These are phyloP conservation scores for Aureobasidium sp. DNA, from an alignment of 2,329 filamentous ascomycete species.

Conservation along the genomic window DNA sequence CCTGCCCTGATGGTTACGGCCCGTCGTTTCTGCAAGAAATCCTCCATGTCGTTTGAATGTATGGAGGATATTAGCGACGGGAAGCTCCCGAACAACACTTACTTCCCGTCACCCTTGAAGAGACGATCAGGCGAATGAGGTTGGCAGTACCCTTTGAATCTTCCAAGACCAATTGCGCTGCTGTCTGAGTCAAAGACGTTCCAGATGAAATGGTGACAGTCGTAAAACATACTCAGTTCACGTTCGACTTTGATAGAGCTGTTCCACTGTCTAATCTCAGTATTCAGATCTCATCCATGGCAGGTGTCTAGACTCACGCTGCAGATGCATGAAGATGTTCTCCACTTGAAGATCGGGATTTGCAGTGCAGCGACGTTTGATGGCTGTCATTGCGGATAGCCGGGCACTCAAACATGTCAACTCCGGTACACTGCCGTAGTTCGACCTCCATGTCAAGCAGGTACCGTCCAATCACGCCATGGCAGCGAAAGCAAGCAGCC, in stretches of 20 bases:
- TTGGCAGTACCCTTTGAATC: background rate
- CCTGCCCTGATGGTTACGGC: background rate
- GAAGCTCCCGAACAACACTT: constrained; percentile 7
- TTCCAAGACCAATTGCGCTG: background rate
- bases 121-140: background rate
- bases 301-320: background rate
- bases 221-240: background rate
- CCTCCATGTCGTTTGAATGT: constrained; percentile 12
- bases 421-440: constrained; percentile 13
- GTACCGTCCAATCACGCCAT: constrained; percentile 10
- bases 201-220: background rate
- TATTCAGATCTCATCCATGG: background rate
- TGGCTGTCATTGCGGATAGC: constrained; percentile 8
- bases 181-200: constrained; percentile 9
- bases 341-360: constrained; percentile 12
- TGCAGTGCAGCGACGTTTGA: constrained; percentile 12
- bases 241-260: background rate
- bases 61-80: constrained; percentile 10
- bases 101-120: constrained; percentile 14
- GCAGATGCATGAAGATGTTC: background rate
- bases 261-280: background rate
- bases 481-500: constrained; percentile 1
- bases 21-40: constrained; percentile 6
- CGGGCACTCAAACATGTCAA: constrained; percentile 14
- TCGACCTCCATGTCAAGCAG: constrained; percentile 7